These are phyloP conservation scores for Talaromyces ruber DNA, from an alignment of 495 filamentous ascomycete genomes.

Conservation along the genomic window DNA sequence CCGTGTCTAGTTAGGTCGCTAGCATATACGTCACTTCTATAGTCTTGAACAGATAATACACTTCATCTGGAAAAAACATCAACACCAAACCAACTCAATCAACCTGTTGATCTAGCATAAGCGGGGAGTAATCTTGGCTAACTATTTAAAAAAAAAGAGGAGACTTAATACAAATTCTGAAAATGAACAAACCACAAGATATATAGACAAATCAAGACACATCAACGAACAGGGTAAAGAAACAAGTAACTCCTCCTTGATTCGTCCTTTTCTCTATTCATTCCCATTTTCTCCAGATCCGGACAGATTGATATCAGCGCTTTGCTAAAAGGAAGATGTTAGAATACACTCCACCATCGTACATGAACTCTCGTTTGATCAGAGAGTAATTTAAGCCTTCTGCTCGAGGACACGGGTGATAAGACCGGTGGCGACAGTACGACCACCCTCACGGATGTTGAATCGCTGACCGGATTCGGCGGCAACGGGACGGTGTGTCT, in stretches of 20 bases:
- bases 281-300: not conserved
- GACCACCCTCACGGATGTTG: conserved; percentile 93
- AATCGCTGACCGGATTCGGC: conserved; percentile 85
- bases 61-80: not conserved
- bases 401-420: conserved; percentile 66
- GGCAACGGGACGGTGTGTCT: conserved; percentile 71
- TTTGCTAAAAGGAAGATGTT: conserved; percentile 1
- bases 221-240: not conserved
- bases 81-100: not conserved
- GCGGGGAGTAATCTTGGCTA: not conserved
- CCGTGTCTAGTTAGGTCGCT: too few species aligned
- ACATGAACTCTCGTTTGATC: not conserved
- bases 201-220: not conserved
- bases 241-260: not conserved
- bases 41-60: too few species aligned
- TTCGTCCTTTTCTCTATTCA: not conserved
- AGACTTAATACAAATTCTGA: not conserved
- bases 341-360: conserved; percentile 2
- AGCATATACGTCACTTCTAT: too few species aligned
- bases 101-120: not conserved
- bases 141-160: not conserved
- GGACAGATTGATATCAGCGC: conserved; percentile 1
- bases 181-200: not conserved
- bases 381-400: conserved; percentile 1
- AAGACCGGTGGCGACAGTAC: conserved; percentile 87